Percentiles rank a stretch among this genome's conserved stretches.
phyloP scores from a whole-genome alignment of 805 yeast species.

The Clavispora santaluciae region DNA sequence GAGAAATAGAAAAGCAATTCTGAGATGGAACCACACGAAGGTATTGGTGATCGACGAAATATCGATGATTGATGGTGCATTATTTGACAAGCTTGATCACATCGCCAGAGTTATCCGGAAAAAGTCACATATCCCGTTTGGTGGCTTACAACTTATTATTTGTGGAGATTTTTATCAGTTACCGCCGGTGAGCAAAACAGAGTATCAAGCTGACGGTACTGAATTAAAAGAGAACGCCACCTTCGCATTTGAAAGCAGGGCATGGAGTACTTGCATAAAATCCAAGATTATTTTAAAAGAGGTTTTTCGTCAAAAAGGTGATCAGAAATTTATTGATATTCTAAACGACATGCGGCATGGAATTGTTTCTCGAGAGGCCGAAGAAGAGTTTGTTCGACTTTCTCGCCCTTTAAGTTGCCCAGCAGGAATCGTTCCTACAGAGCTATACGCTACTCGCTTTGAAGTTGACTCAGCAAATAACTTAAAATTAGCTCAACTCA shows the following conservation, averaged over 20 bases:
- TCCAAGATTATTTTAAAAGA: conserved; percentile 66
- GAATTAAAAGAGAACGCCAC: conserved; percentile 17
- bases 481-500: conserved; percentile 34
- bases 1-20: conserved; percentile 37
- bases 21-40: conserved; percentile 61
- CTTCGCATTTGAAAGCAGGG: conserved; percentile 71
- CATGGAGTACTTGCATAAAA: conserved; percentile 63
- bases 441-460: conserved; percentile 75
- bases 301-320: conserved; percentile 89
- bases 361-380: conserved; percentile 46
- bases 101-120: conserved; percentile 60
- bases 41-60: conserved; percentile 88
- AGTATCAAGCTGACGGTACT: conserved; percentile 23
- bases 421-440: conserved; percentile 86
- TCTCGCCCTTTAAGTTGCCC: conserved; percentile 52
- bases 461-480: conserved; percentile 80
- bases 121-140: conserved; percentile 61
- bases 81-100: conserved; percentile 69
- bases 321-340: conserved; percentile 67
- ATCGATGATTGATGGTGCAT: conserved; percentile 83
- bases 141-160: conserved; percentile 84
- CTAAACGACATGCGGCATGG: conserved; percentile 81
- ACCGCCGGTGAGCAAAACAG: conserved; percentile 69
- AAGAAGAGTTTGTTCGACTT: conserved; percentile 45
- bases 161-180: conserved; percentile 97